Conservation (phyloP, 73 alveolate genomes). For the Tetrahymena elliotti region DNA sequence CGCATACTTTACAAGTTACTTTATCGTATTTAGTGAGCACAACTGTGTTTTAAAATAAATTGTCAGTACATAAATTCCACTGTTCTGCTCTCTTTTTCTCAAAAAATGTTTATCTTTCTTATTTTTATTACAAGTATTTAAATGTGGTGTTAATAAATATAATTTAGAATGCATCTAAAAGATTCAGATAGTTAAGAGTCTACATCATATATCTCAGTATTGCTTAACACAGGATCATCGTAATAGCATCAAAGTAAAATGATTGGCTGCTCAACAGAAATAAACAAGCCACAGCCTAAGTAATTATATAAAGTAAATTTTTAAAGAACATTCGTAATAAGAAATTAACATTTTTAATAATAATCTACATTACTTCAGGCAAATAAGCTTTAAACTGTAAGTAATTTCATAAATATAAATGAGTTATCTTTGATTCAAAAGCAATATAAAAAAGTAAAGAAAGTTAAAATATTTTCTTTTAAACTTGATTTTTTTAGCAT, state of each 20-base stretch:
- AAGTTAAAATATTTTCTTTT: too few species aligned
- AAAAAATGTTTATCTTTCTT: neutral
- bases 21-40: neutral
- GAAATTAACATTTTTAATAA: too few species aligned
- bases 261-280: neutral
- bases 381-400: too few species aligned
- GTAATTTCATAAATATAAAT: too few species aligned
- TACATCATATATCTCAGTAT: neutral
- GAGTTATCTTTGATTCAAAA: too few species aligned
- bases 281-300: neutral
- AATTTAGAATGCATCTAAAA: neutral
- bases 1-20: neutral
- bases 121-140: neutral
- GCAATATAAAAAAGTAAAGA: too few species aligned
- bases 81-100: neutral
- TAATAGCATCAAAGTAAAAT: neutral
- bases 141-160: neutral
- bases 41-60: neutral
- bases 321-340: neutral
- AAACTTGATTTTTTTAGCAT: neutral
- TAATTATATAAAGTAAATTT: neutral
- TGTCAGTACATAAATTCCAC: neutral
- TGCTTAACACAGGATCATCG: neutral
- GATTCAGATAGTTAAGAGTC: neutral
- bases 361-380: too few species aligned